These are phyloP conservation scores for Pseudogymnoascus sp. DNA, from an alignment of 2,329 filamentous ascomycete genomes.

Conservation along the genomic window DNA sequence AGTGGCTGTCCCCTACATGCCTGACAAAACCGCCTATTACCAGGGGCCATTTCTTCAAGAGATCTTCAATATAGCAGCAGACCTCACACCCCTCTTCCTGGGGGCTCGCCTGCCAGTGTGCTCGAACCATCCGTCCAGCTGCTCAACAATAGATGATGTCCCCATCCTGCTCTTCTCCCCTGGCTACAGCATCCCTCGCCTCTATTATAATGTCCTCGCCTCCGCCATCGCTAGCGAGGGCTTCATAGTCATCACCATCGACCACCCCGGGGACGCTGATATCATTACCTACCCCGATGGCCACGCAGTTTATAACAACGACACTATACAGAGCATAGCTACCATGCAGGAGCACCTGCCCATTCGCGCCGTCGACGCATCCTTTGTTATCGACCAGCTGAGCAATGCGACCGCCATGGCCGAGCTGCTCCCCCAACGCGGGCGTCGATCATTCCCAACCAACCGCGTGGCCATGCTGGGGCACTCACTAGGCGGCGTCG, in stretches of 20 bases:
- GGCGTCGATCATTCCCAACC: background rate
- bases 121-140: background rate
- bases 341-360: slow-evolving; percentile 12
- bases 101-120: slow-evolving; percentile 11
- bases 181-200: slow-evolving; percentile 17
- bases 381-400: slow-evolving; percentile 26
- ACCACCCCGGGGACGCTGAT: slow-evolving; percentile 36
- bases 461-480: slow-evolving; percentile 25
- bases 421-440: slow-evolving; percentile 13
- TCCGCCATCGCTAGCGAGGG: slow-evolving; percentile 32
- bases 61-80: background rate
- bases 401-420: slow-evolving; percentile 3
- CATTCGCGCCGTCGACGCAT: slow-evolving; percentile 23
- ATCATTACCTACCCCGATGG: slow-evolving; percentile 34
- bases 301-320: slow-evolving; percentile 20
- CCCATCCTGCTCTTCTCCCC: slow-evolving; percentile 23
- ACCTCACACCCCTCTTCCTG: slow-evolving; percentile 9
- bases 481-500: slow-evolving; percentile 27
- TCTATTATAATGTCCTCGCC: slow-evolving; percentile 20
- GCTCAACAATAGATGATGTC: background rate
- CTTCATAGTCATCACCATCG: slow-evolving; percentile 34
- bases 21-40: background rate
- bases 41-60: background rate
- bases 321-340: slow-evolving; percentile 10
- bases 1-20: background rate